phyloP scores from a whole-genome alignment of 1,139 yeast species.

The Protomyces inouyei region DNA sequence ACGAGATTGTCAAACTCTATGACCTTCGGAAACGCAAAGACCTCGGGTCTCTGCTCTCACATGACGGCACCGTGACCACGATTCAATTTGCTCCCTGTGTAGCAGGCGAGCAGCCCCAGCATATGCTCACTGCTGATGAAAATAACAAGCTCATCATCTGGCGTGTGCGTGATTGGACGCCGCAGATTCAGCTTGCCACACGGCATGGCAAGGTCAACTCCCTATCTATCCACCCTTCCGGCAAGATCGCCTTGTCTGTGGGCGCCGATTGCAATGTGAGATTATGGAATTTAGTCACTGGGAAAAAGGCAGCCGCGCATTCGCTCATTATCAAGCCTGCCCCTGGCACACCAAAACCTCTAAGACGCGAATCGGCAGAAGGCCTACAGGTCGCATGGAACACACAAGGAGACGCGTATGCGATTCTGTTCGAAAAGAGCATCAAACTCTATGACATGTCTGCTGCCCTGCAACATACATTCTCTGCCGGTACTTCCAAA shows the following conservation, averaged over 20 bases:
- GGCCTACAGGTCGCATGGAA: slow-evolving; percentile 19
- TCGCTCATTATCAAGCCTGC: slow-evolving; percentile 39
- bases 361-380: slow-evolving; percentile 3
- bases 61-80: slow-evolving; percentile 80
- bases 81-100: slow-evolving; percentile 56
- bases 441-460: slow-evolving; percentile 19
- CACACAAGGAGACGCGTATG: slow-evolving; percentile 15
- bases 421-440: slow-evolving; percentile 11
- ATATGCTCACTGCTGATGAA: slow-evolving; percentile 75
- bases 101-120: slow-evolving; percentile 39
- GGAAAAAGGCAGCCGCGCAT: slow-evolving; percentile 83
- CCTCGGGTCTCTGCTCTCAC: slow-evolving; percentile 82
- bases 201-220: slow-evolving; percentile 63
- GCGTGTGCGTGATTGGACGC: slow-evolving; percentile 97
- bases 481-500: slow-evolving; percentile 1
- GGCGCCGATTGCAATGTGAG: slow-evolving; percentile 78
- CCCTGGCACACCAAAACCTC: not conserved
- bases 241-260: slow-evolving; percentile 83
- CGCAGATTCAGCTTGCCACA: slow-evolving; percentile 71
- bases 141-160: slow-evolving; percentile 88
- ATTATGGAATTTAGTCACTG: slow-evolving; percentile 95
- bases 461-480: slow-evolving; percentile 10
- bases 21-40: slow-evolving; percentile 93
- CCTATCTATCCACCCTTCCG: slow-evolving; percentile 85
- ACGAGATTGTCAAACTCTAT: slow-evolving; percentile 89